phyloP scores from a whole-genome alignment of 1,284 basidiomycete genomes.

The Cryptococcus floricola region DNA sequence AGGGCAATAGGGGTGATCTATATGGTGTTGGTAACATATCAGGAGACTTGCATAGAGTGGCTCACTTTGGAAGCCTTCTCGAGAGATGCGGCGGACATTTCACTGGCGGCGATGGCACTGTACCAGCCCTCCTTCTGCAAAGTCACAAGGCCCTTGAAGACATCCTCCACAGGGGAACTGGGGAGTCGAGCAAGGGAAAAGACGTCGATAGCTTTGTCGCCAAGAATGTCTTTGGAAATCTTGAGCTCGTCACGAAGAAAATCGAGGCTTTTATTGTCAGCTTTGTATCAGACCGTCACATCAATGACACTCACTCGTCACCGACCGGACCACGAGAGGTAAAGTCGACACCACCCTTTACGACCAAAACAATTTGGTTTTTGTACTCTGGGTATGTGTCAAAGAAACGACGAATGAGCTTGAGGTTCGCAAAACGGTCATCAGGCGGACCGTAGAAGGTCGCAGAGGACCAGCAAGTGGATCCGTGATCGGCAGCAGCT shows the following conservation, averaged over 20 bases:
- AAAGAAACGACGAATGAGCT: constrained; percentile 46
- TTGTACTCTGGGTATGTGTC: constrained; percentile 56
- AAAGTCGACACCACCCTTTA: constrained; percentile 52
- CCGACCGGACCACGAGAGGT: constrained; percentile 3
- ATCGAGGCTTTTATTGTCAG: constrained; percentile 29
- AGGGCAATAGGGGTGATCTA: constrained; percentile 55
- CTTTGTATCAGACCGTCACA: not conserved
- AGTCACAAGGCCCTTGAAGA: constrained; percentile 19
- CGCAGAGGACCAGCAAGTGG: constrained; percentile 50
- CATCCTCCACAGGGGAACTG: constrained; percentile 16
- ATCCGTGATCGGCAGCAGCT: constrained; percentile 56
- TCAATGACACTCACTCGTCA: constrained; percentile 11
- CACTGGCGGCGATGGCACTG: constrained; percentile 30
- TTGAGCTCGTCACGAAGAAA: constrained; percentile 51
- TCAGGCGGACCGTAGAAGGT: constrained; percentile 42
- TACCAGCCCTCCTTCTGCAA: constrained; percentile 36
- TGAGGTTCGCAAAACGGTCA: constrained; percentile 38
- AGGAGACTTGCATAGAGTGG: not conserved
- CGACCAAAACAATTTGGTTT: constrained; percentile 54
- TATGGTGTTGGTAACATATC: not conserved
- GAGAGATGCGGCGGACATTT: constrained; percentile 21
- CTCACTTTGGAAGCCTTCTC: constrained; percentile 26
- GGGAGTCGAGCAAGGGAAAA: constrained; percentile 39
- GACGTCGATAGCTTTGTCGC: constrained; percentile 54
- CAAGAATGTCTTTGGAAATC: constrained; percentile 48